These are phyloP conservation scores for Colletotrichum tofieldiae DNA, from an alignment of 2,329 filamentous ascomycete species.

Conservation along the genomic window DNA sequence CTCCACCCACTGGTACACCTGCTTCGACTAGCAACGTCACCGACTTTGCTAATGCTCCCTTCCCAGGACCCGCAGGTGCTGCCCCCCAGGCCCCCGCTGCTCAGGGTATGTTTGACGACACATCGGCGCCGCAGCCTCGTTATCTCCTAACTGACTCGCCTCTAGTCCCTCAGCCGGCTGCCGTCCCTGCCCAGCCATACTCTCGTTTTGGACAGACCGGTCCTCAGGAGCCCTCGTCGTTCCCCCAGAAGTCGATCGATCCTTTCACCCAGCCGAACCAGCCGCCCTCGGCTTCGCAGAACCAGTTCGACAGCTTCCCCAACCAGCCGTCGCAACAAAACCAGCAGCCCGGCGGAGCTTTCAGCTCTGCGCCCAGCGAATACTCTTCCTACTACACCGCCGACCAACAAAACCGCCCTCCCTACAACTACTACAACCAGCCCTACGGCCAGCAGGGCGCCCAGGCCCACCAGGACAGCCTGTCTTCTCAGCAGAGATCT, in stretches of 20 bases:
- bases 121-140: slow-evolving; percentile 49
- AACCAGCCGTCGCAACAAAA: slow-evolving; percentile 71
- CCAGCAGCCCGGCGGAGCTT: slow-evolving; percentile 74
- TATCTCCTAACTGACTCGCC: slow-evolving; percentile 1
- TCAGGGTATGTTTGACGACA: slow-evolving; percentile 54
- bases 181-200: slow-evolving; percentile 75
- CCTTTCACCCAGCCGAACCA: slow-evolving; percentile 84
- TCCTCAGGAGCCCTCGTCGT: slow-evolving; percentile 73
- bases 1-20: slow-evolving; percentile 53
- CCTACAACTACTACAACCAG: slow-evolving; percentile 83
- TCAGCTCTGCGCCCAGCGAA: slow-evolving; percentile 83
- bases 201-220: slow-evolving; percentile 77
- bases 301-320: slow-evolving; percentile 75
- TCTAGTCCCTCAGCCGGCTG: slow-evolving; percentile 62
- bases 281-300: slow-evolving; percentile 57
- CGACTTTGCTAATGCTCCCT: slow-evolving; percentile 13
- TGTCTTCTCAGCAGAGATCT: slow-evolving; percentile 79
- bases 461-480: slow-evolving; percentile 82
- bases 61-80: slow-evolving; percentile 48
- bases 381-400: slow-evolving; percentile 90
- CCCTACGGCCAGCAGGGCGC: slow-evolving; percentile 70
- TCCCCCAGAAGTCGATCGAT: slow-evolving; percentile 87
- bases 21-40: slow-evolving; percentile 44
- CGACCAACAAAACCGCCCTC: slow-evolving; percentile 79
- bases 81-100: slow-evolving; percentile 47